Percentiles rank a stretch among this genome's conserved stretches.
phyloP scores from a whole-genome alignment of 2,329 filamentous ascomycete species.

The Fusarium coicis region DNA sequence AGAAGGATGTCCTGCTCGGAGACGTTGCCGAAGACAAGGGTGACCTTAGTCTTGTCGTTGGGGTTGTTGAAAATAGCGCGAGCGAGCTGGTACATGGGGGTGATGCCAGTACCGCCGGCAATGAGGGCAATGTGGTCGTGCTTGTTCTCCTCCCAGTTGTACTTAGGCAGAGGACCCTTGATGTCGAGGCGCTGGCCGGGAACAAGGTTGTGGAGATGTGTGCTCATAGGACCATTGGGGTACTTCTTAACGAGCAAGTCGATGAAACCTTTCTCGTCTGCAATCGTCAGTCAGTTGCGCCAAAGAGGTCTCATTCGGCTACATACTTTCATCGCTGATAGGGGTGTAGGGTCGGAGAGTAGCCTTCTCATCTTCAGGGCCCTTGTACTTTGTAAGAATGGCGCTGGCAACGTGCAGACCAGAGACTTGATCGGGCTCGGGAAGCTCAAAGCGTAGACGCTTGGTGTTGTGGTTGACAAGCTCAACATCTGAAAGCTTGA shows the following conservation, averaged over 20 bases:
- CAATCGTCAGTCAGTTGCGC: conserved; percentile 13
- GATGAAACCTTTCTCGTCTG: conserved; percentile 81
- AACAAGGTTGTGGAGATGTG: conserved; percentile 84
- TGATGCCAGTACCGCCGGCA: conserved; percentile 96
- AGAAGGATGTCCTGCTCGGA: conserved; percentile 90
- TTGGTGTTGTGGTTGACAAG: conserved; percentile 94
- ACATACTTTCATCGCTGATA: conserved; percentile 81
- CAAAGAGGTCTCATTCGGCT: background rate
- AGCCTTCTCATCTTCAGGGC: conserved; percentile 83
- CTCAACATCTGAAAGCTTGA: conserved; percentile 83
- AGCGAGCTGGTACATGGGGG: conserved; percentile 96
- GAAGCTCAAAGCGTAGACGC: conserved; percentile 87
- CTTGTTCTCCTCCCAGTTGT: conserved; percentile 90
- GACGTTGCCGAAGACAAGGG: conserved; percentile 92
- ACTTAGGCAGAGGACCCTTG: conserved; percentile 97
- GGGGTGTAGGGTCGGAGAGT: conserved; percentile 94
- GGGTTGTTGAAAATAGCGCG: conserved; percentile 96
- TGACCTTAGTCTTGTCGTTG: conserved; percentile 96
- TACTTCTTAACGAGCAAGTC: conserved; percentile 95
- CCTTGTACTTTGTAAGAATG: conserved; percentile 91
- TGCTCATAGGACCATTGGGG: conserved; percentile 89
- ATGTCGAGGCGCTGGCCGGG: conserved; percentile 86
- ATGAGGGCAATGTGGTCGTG: conserved; percentile 88
- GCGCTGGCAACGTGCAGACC: conserved; percentile 87
- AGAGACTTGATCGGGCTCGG: conserved; percentile 84